These are phyloP conservation scores for Sarocladium strictum DNA, from an alignment of 2,329 filamentous ascomycete species.

Conservation along the genomic window DNA sequence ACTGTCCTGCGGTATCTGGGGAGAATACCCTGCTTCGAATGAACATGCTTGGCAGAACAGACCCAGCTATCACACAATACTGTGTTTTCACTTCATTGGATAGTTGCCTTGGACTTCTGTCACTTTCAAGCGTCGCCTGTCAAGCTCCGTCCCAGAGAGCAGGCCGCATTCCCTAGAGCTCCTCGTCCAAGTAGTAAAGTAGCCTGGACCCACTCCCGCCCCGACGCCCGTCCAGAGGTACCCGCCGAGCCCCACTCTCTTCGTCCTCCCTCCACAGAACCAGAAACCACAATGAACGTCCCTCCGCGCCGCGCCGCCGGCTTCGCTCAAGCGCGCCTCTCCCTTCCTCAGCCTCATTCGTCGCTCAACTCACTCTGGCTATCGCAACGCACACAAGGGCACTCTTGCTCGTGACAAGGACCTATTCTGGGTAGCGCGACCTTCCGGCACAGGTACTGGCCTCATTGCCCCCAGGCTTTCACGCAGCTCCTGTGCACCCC, in stretches of 20 bases:
- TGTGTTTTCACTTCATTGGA: neutral
- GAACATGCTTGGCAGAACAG: too few species aligned
- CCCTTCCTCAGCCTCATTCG: neutral
- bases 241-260: neutral
- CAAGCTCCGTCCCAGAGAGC: neutral
- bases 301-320: neutral
- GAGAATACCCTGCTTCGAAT: too few species aligned
- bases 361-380: neutral
- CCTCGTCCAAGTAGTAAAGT: too few species aligned
- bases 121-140: neutral
- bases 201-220: conserved; percentile 9
- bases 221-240: neutral
- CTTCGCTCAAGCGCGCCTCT: neutral
- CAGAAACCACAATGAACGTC: neutral
- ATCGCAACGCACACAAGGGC: too few species aligned
- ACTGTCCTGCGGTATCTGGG: too few species aligned
- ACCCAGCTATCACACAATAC: too few species aligned
- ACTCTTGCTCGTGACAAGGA: neutral
- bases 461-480: too few species aligned
- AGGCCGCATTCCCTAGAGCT: neutral
- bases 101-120: neutral
- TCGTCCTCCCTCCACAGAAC: neutral
- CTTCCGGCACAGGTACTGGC: neutral
- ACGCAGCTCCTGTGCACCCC: neutral
- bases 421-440: neutral